phyloP scores from a whole-genome alignment of 768 basidiomycete species.

The Suillus discolor region DNA sequence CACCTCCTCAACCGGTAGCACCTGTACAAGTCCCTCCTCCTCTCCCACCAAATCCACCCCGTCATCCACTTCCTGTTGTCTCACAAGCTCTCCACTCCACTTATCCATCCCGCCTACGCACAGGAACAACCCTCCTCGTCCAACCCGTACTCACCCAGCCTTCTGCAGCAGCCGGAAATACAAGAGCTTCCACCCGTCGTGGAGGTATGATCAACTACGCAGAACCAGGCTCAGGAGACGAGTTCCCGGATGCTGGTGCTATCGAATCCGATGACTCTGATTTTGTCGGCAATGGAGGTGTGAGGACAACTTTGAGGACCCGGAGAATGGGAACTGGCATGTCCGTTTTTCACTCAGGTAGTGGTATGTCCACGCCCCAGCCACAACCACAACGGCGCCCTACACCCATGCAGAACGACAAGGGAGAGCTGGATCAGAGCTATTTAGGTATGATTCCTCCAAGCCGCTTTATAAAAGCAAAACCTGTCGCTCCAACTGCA shows the following conservation, averaged over 20 bases:
- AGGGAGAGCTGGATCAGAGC: constrained; percentile 78
- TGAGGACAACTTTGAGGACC: constrained; percentile 54
- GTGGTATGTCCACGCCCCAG: constrained; percentile 42
- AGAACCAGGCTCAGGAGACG: constrained; percentile 83
- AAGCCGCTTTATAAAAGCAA: constrained; percentile 69
- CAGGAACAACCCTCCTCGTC: constrained; percentile 86
- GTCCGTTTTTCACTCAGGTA: constrained; percentile 56
- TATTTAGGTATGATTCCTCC: constrained; percentile 90
- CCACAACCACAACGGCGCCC: constrained; percentile 26
- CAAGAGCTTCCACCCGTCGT: constrained; percentile 55
- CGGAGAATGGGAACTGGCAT: constrained; percentile 50
- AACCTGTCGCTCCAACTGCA: constrained; percentile 55
- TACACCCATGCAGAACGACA: constrained; percentile 34
- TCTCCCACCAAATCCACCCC: constrained; percentile 49
- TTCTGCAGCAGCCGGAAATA: constrained; percentile 35
- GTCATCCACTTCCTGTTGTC: constrained; percentile 57
- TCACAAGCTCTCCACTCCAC: constrained; percentile 79
- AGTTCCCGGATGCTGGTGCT: constrained; percentile 78
- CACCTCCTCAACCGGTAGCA: constrained; percentile 31
- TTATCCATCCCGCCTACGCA: constrained; percentile 88
- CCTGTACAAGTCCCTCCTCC: constrained; percentile 28
- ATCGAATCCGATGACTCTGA: constrained; percentile 86
- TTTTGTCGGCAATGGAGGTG: constrained; percentile 67
- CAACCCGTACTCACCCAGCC: constrained; percentile 71
- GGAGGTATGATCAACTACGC: constrained; percentile 84